phyloP scores from a whole-genome alignment of 352 stramenopile genomes.

The Blastocystis sp. region DNA sequence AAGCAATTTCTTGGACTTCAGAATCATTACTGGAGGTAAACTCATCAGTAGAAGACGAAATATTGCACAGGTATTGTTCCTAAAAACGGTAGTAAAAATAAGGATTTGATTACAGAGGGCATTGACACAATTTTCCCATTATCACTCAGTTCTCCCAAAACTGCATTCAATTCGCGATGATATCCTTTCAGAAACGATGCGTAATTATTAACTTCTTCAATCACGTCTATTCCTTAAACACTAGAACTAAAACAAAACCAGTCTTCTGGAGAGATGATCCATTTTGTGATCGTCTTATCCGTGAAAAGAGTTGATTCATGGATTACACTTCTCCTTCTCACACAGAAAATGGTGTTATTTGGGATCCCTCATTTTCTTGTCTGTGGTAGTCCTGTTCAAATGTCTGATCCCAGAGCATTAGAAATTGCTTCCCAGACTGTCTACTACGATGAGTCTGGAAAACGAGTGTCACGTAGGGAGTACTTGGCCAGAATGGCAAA shows the following conservation, averaged over 20 bases:
- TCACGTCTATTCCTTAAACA: background rate
- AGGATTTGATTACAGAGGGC: background rate
- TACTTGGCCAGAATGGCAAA: background rate
- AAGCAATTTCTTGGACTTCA: background rate
- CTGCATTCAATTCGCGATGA: background rate
- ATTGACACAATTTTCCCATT: background rate
- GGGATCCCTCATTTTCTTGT: background rate
- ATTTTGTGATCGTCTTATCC: background rate
- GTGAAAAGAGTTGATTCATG: background rate
- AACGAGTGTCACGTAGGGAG: background rate
- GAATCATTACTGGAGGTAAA: background rate
- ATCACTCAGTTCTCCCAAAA: background rate
- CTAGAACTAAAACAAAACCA: background rate
- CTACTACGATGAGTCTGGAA: constrained; percentile 38
- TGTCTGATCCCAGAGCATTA: background rate
- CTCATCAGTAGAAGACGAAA: too few species aligned
- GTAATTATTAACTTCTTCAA: background rate
- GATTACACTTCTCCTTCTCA: background rate
- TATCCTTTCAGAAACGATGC: constrained; percentile 4
- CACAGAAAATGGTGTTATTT: background rate
- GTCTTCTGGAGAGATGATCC: background rate
- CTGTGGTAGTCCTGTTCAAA: background rate
- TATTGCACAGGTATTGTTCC: too few species aligned
- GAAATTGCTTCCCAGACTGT: constrained; percentile 29
- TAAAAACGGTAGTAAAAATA: background rate